Evolutionary conservation across 73 alveolate genomes (phyloP), one percentile per base, ranked within the genome.

Genomic region (Blepharisma stoltei): DNA sequence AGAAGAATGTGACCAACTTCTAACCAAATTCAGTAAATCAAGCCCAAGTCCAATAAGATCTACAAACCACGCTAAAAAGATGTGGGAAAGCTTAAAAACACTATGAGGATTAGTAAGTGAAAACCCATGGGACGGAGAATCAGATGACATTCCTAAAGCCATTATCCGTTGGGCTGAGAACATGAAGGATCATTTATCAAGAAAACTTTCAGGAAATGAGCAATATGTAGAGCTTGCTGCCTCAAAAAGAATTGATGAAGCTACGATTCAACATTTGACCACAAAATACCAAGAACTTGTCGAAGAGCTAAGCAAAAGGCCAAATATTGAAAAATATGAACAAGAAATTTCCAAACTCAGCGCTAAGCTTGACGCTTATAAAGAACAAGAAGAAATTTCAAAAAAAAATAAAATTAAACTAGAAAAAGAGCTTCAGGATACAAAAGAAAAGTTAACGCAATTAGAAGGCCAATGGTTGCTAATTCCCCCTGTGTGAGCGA

Each of bases 121-220:
- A 14, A 60, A 25, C 5, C 73, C 73, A 14, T 60, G 73, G 73
- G 73, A 60, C 2, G 14, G 11, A 2, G 73, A 60, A 60, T 14
- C 73, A 14, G 73, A 60, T 18, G 73, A 60, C 23, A 25, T 60
- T 20, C 45, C 38, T 20, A 60, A 60, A 60, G 73, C 46, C 46
- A 60, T 60, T 25, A 60, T 60, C 2, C 73, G 73, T 14, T 60
- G 73, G 73, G 73, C 46, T 20, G 73, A 60, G 5, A n/a, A 5
- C 23, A 60, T 60, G 73, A 60, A 60, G 23, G 73, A 60, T 2
- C 73, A 60, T 60, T 14, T 60, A 14, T 8, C 23, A 18, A 60
- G 73, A 25, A 8, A 60, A 14, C 14, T 14, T 8, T 8, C 73
- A 14, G 73, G 23, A 20, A 14, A 60, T 60, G 73, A 60, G 2